Conservation (phyloP, 2,329 filamentous ascomycete species). For the Clonostachys rhizophaga region DNA sequence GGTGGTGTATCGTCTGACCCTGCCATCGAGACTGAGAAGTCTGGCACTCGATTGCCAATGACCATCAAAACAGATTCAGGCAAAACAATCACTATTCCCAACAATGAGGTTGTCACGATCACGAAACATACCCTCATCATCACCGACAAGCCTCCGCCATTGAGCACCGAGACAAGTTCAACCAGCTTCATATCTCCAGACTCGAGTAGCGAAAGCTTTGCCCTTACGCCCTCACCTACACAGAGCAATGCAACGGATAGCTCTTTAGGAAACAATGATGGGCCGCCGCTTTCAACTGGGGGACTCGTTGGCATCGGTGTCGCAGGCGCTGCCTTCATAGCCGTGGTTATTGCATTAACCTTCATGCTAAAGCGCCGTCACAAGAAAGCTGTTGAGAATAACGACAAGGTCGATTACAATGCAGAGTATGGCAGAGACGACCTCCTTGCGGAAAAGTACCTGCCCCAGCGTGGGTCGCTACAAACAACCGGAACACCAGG, state of each 20-base stretch:
- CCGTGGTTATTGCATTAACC: constrained; percentile 13
- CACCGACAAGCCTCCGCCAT: constrained; percentile 13
- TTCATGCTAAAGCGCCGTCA: constrained; percentile 12
- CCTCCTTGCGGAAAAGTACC: constrained; percentile 16
- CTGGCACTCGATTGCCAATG: neutral
- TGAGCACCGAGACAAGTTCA: neutral
- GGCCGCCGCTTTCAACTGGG: constrained; percentile 10
- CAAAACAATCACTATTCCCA: constrained; percentile 26
- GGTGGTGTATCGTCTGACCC: neutral
- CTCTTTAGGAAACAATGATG: neutral
- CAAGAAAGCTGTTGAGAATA: constrained; percentile 5
- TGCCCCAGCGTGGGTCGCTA: constrained; percentile 12
- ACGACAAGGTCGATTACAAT: neutral
- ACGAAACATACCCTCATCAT: constrained; percentile 25
- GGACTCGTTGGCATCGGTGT: constrained; percentile 24
- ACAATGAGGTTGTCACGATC: constrained; percentile 23
- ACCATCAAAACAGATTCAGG: constrained; percentile 27
- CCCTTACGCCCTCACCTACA: neutral
- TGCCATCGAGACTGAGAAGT: neutral
- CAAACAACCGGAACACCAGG: constrained; percentile 15
- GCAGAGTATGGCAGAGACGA: constrained; percentile 4
- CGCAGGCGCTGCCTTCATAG: constrained; percentile 16
- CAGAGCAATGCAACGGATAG: neutral
- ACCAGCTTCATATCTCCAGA: constrained; percentile 4
- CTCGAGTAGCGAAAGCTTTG: neutral